Base-by-base conservation (phyloP, 805 yeast genomes). In the Spathaspora arborariae region DNA sequence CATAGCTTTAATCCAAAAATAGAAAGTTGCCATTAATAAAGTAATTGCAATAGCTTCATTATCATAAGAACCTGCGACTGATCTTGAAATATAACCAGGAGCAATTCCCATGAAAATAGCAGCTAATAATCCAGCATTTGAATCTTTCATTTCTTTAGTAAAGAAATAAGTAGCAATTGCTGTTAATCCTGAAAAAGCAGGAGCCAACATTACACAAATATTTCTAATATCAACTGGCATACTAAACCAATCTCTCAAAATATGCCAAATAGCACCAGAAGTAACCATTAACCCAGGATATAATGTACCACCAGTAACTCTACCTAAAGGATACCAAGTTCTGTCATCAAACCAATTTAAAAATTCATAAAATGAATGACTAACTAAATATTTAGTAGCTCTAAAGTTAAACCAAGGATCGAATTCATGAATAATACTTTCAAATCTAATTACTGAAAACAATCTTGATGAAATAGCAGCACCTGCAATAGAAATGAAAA, bases 261-360 rank as follows among this genome's bases (percentile, higher is more conserved):
- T 58, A 56, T 82, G 87, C 84, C 92, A 91, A 48, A 95, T 84
- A 19, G 88, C 77, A 19, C 96, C 95, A n/a, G 95, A 83, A 3
- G 99, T 89, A 20, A 95, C 96, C 99, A 94, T 94, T 55, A 95
- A 74, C 6, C 99, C 99, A 3, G 99, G 99, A 62, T 95, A 94
- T 51, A 94, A 69, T 1, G 99, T 95, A 48, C 99, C 99, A 56
- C 99, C 99, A 10, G 99, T 94, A 60, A 94, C 99, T 71, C 99
- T 81, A 18, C 99, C 99, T 55, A 94, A 76, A 16, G 99, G 99
- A 66, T 94, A 94, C 99, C 99, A 94, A 16, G 99, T 92, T 63
- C 96, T 81, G 65, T 92, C 97, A 65, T 94, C 99, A 60, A 94
- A 94, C 99, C 99, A 94, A 66, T 94, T 94, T 60, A 95, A 76